phyloP scores from a whole-genome alignment of 768 basidiomycete genomes.

The Termitomyces sp. region DNA sequence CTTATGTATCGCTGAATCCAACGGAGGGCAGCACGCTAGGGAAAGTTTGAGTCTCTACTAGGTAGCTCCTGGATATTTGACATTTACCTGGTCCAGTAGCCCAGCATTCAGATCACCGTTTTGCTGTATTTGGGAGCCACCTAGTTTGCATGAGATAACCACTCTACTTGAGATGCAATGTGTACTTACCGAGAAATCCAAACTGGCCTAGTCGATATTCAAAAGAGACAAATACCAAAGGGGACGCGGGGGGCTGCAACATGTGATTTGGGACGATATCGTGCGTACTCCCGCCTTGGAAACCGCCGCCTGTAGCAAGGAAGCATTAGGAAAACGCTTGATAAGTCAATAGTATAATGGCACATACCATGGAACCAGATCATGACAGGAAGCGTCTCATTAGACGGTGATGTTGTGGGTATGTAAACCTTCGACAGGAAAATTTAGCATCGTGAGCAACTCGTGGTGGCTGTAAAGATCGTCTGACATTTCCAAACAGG shows the following conservation, averaged over 20 bases:
- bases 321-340: neutral
- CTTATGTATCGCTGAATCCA: slow-evolving; percentile 37
- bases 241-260: slow-evolving; percentile 27
- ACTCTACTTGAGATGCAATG: neutral
- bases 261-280: slow-evolving; percentile 30
- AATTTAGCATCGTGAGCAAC: neutral
- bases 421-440: slow-evolving; percentile 28
- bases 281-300: slow-evolving; percentile 33
- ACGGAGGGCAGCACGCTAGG: slow-evolving; percentile 30
- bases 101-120: slow-evolving; percentile 36
- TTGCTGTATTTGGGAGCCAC: slow-evolving; percentile 29
- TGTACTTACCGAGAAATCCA: slow-evolving; percentile 34
- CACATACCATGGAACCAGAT: slow-evolving; percentile 40
- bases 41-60: neutral
- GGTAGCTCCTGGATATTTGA: neutral
- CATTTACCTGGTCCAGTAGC: slow-evolving; percentile 35
- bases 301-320: slow-evolving; percentile 35
- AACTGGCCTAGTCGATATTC: slow-evolving; percentile 41
- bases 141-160: slow-evolving; percentile 16
- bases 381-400: slow-evolving; percentile 32
- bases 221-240: slow-evolving; percentile 39
- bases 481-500: slow-evolving; percentile 38
- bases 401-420: slow-evolving; percentile 22
- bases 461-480: neutral
- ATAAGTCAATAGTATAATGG: neutral